Conservation (phyloP, 2,329 filamentous ascomycete species). For the Venturia oleaginea region DNA sequence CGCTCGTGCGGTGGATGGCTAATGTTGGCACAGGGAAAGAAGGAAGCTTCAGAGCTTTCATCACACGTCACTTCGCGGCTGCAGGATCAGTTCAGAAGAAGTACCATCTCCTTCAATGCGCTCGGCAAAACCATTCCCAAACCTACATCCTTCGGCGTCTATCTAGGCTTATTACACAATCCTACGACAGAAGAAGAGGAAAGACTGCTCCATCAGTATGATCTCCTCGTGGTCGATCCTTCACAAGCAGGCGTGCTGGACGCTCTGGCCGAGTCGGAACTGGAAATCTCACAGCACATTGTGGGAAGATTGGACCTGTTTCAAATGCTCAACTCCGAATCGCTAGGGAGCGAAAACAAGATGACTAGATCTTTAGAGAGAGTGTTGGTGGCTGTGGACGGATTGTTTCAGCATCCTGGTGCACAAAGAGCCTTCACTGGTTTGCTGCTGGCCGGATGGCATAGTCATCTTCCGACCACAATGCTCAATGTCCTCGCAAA, state of each 20-base stretch:
- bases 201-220: conserved; percentile 25
- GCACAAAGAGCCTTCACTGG: conserved; percentile 23
- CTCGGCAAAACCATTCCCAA: conserved; percentile 17
- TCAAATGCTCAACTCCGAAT: conserved; percentile 18
- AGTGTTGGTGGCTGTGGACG: conserved; percentile 10
- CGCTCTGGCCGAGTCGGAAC: conserved; percentile 20
- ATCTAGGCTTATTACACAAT: conserved; percentile 23
- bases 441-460: conserved; percentile 27
- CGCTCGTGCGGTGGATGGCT: not conserved
- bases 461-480: conserved; percentile 21
- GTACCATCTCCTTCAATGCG: conserved; percentile 3
- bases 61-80: not conserved
- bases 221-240: conserved; percentile 25
- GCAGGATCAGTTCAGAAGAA: conserved; percentile 1
- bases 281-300: conserved; percentile 24
- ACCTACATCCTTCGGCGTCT: conserved; percentile 28
- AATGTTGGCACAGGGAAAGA: not conserved
- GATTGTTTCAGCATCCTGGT: not conserved
- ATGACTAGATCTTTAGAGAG: conserved; percentile 13
- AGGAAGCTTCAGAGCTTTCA: not conserved
- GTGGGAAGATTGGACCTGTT: conserved; percentile 26
- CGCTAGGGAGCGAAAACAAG: not conserved
- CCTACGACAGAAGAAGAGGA: conserved; percentile 23
- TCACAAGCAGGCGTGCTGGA: conserved; percentile 24
- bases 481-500: conserved; percentile 25